Percentiles rank a stretch among this genome's conserved stretches.
Conservation (phyloP, 306 rosid genomes). For the Malus sylvestris region DNA sequence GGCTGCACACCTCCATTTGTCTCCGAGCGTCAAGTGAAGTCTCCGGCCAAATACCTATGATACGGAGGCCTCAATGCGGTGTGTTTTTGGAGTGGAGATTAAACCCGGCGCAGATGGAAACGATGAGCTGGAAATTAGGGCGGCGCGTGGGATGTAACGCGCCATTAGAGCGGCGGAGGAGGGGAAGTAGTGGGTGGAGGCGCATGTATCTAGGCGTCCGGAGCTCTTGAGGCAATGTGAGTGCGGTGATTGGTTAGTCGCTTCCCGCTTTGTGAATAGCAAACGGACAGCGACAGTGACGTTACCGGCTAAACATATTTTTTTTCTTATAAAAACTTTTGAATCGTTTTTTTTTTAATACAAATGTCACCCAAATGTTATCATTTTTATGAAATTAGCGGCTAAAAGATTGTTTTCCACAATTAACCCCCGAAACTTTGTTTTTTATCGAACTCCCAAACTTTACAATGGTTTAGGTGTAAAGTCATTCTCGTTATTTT, state of each 20-base stretch:
- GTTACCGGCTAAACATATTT: neutral
- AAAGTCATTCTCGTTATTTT: too few species aligned
- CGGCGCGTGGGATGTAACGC: slow-evolving; percentile 32
- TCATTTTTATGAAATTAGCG: neutral
- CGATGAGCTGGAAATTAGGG: slow-evolving; percentile 12
- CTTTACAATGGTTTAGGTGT: too few species aligned
- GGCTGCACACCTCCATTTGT: slow-evolving; percentile 1
- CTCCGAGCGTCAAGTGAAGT: slow-evolving; percentile 24
- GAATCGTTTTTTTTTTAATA: neutral
- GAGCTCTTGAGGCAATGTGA: neutral
- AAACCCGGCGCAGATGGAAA: slow-evolving; percentile 4
- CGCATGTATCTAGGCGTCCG: slow-evolving; percentile 11
- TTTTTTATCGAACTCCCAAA: too few species aligned
- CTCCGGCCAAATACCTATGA: slow-evolving; percentile 28
- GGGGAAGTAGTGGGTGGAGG: slow-evolving; percentile 22
- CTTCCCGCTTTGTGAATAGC: neutral
- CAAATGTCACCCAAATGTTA: neutral
- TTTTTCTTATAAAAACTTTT: neutral
- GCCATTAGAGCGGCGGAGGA: slow-evolving; percentile 44
- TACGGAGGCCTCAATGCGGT: slow-evolving; percentile 1
- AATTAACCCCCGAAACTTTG: too few species aligned
- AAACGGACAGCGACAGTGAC: neutral
- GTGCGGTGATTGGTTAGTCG: neutral
- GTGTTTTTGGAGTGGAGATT: neutral
- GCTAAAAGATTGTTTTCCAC: too few species aligned